These are phyloP conservation scores for Chamaecrista fasciculata DNA, from an alignment of 306 rosid genomes.

Conservation along the genomic window DNA sequence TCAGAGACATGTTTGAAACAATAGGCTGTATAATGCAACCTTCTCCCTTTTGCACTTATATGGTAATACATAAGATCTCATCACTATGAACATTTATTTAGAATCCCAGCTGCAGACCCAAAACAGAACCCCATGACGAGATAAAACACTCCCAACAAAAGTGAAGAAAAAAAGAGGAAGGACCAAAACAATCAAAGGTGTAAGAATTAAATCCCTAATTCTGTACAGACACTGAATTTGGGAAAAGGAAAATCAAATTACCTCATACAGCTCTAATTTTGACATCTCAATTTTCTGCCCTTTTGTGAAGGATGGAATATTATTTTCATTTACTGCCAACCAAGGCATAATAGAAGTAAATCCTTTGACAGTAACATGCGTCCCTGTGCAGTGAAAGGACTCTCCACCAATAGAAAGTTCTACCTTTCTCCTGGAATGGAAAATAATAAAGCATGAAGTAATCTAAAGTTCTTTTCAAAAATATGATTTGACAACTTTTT, in stretches of 20 bases:
- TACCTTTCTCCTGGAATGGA: conserved; percentile 66
- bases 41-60: conserved; percentile 1
- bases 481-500: neutral
- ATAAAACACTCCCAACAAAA: neutral
- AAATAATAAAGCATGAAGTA: conserved; percentile 4
- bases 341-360: conserved; percentile 92
- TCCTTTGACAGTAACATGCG: conserved; percentile 60
- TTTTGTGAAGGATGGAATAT: conserved; percentile 68
- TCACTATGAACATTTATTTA: conserved; percentile 8
- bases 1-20: conserved; percentile 20
- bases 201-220: neutral
- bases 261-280: conserved; percentile 86
- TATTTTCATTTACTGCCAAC: conserved; percentile 85
- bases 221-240: conserved; percentile 13
- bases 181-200: neutral
- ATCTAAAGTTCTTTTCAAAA: neutral
- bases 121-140: conserved; percentile 15
- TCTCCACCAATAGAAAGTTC: conserved; percentile 83
- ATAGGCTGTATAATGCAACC: conserved; percentile 1
- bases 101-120: conserved; percentile 4
- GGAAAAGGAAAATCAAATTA: conserved; percentile 29
- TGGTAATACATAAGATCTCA: conserved; percentile 22
- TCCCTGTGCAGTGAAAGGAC: conserved; percentile 81
- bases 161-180: neutral
- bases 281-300: conserved; percentile 78